These are phyloP conservation scores for Tuber microsphaerosporum DNA, from an alignment of 495 filamentous ascomycete genomes.

Conservation along the genomic window DNA sequence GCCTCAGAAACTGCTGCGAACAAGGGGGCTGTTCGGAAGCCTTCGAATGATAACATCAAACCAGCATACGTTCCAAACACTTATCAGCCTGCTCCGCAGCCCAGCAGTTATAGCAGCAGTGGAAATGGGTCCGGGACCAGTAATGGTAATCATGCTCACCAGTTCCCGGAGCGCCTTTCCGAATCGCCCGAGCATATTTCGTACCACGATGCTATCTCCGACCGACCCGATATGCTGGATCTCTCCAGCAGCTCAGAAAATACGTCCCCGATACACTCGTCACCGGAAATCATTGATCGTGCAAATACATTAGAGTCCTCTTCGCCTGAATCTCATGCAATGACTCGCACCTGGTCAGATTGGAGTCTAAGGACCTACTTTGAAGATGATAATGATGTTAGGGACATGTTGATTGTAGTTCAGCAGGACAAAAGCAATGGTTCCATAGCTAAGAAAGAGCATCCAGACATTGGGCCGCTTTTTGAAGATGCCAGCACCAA, in stretches of 20 bases:
- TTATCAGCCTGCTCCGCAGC: constrained; percentile 29
- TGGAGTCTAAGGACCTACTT: constrained; percentile 76
- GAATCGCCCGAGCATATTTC: constrained; percentile 76
- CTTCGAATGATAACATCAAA: constrained; percentile 32
- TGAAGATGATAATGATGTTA: constrained; percentile 83
- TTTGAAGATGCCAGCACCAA: constrained; percentile 79
- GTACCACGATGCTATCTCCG: constrained; percentile 46
- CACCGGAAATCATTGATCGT: constrained; percentile 56
- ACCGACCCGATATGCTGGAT: constrained; percentile 56
- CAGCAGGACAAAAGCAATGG: constrained; percentile 77
- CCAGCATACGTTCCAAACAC: constrained; percentile 19
- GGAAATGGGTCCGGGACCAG: constrained; percentile 5
- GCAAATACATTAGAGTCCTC: constrained; percentile 42
- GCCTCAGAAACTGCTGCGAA: constrained; percentile 49
- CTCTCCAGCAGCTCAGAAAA: constrained; percentile 62
- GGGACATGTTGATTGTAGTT: constrained; percentile 82
- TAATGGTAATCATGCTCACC: constrained; percentile 7
- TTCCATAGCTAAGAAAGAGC: constrained; percentile 57
- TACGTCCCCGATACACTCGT: constrained; percentile 53
- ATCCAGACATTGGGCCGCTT: constrained; percentile 71
- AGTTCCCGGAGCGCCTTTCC: constrained; percentile 51
- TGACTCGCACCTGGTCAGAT: constrained; percentile 66
- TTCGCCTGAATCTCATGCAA: constrained; percentile 30
- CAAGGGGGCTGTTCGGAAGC: constrained; percentile 42
- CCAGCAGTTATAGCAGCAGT: constrained; percentile 16